Percentiles rank a stretch among this genome's conserved stretches.
Conservation (phyloP, 2,329 filamentous ascomycete genomes). For the Madurella fahalii region DNA sequence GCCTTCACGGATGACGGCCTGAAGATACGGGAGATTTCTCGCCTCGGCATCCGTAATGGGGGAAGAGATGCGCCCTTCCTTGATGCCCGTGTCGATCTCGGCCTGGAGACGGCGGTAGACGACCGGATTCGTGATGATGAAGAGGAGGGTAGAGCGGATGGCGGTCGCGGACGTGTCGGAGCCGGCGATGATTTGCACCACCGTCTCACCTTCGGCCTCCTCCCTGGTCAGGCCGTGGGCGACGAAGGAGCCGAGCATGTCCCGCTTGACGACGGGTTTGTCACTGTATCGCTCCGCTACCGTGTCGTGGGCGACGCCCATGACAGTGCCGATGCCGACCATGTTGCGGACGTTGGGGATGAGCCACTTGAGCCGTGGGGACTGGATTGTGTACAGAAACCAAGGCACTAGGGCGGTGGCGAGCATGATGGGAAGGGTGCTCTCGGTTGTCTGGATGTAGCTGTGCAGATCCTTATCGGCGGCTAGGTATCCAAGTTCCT, state of each 20-base stretch:
- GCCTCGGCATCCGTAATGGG: not conserved
- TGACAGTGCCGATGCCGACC: slow-evolving; percentile 17
- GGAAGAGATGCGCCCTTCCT: not conserved
- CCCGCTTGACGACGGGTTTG: slow-evolving; percentile 24
- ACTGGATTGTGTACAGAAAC: slow-evolving; percentile 37
- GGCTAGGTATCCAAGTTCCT: slow-evolving; percentile 44
- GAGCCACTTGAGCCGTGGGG: slow-evolving; percentile 34
- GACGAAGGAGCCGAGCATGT: slow-evolving; percentile 21
- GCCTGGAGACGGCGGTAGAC: slow-evolving; percentile 19
- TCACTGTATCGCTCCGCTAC: slow-evolving; percentile 30
- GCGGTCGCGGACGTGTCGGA: slow-evolving; percentile 20
- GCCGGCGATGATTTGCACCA: slow-evolving; percentile 17
- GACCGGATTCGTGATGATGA: slow-evolving; percentile 22
- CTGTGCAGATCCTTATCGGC: slow-evolving; percentile 42
- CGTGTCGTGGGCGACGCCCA: slow-evolving; percentile 19
- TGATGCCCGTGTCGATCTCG: slow-evolving; percentile 6
- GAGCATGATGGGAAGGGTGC: slow-evolving; percentile 41
- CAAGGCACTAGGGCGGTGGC: slow-evolving; percentile 41
- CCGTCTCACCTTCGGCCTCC: slow-evolving; percentile 41
- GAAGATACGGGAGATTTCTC: not conserved
- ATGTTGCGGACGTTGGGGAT: slow-evolving; percentile 17
- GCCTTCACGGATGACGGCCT: slow-evolving; percentile 23
- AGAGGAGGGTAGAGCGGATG: slow-evolving; percentile 21
- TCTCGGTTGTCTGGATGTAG: slow-evolving; percentile 40
- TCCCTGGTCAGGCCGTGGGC: slow-evolving; percentile 36